Evolutionary conservation across 495 filamentous ascomycete species (phyloP).

Genomic region (Penicillium chermesinum): DNA sequence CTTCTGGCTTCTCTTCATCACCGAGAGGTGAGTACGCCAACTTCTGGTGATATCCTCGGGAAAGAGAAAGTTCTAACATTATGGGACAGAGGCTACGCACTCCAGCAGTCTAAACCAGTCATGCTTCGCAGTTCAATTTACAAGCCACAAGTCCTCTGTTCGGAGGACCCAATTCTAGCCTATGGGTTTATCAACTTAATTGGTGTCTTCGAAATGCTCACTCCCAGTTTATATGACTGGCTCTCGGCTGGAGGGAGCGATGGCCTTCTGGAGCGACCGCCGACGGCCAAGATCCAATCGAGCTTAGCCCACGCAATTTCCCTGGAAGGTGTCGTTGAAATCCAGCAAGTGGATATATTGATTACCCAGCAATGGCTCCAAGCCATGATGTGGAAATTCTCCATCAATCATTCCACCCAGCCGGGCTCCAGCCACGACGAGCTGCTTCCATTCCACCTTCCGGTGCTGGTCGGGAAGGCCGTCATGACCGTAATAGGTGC

Average conservation of each 20-base stretch:
- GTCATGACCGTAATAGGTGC: constrained; percentile 49
- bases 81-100: constrained; percentile 34
- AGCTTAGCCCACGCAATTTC: constrained; percentile 35
- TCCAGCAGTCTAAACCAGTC: constrained; percentile 52
- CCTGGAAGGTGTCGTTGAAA: constrained; percentile 45
- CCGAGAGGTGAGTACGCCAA: constrained; percentile 45
- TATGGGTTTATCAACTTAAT: constrained; percentile 53
- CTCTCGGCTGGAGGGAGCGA: constrained; percentile 37
- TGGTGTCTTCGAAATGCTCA: constrained; percentile 46
- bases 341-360: constrained; percentile 57
- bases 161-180: constrained; percentile 42
- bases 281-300: constrained; percentile 36
- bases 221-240: constrained; percentile 40
- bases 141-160: constrained; percentile 41
- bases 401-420: constrained; percentile 50
- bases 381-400: constrained; percentile 56
- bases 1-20: constrained; percentile 62
- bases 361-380: constrained; percentile 61
- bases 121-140: constrained; percentile 48
- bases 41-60: too few relatives aligned
- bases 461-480: constrained; percentile 51
- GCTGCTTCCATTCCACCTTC: constrained; percentile 54
- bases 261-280: constrained; percentile 30
- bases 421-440: constrained; percentile 37
- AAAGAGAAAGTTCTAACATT: background rate